Base-by-base conservation (phyloP, 2,329 filamentous ascomycete species). In the Exophiala spinifera region DNA sequence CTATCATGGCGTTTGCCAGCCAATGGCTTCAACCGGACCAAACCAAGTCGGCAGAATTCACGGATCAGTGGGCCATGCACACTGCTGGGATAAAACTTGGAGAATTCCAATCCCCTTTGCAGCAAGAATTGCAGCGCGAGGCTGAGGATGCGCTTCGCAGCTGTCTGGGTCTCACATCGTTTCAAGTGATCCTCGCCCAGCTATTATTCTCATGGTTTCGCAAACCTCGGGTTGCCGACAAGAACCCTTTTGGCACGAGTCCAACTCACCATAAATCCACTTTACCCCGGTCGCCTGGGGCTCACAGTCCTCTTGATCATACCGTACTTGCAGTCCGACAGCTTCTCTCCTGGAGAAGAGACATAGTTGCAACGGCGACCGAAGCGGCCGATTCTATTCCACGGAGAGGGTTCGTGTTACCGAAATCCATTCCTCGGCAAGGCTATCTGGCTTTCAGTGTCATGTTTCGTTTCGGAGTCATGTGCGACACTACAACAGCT, bases 1-100 rank as follows among this genome's bases (percentile, higher is more conserved):
- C 72, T 0, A 72, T 76, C 33, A 71, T 74, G 58, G 67, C 73
- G 2, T 76, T 75, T 53, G 71, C 73, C 28, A 70, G 70, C 4
- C 73, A 76, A 57, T 74, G 73, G 72, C 23, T 34, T 39, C 49
- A 46, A 10, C 28, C 28, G 11, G 7, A 31, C 28, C 28, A 31
- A 31, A 10, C 28, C 3, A 10, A 31, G 28, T 31, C 28, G 6
- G 28, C 28, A 31, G 28, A 31, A 31, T 31, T 31, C 28, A 31
- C 28, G 11, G 28, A 31, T 31, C 28, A 31, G 7, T 31, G 28
- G 28, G 28, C 28, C 28, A 31, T 37, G 39, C 49, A 49, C 33
- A 49, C 33, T 23, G 21, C n/a, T 36, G 36, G 47, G 20, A 20
- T 2, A 39, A 25, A 42, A 19, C 25, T 42, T 14, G 17, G 44